Evolutionary conservation across 768 basidiomycete genomes (phyloP).

Genomic region (Clitopilus hobsonii): DNA sequence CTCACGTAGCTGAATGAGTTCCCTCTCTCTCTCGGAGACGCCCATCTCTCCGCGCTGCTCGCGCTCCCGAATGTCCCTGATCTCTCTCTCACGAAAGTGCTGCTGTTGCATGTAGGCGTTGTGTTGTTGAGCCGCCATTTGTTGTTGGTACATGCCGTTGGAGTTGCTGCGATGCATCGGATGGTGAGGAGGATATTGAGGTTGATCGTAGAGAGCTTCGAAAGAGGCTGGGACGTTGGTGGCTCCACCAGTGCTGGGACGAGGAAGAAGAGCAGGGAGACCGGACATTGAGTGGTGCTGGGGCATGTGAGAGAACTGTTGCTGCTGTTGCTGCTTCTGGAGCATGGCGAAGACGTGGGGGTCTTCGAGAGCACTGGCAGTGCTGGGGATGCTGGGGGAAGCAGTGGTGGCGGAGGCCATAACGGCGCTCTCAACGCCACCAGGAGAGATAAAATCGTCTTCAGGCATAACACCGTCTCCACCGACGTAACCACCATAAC

Average conservation of each 20-base stretch:
- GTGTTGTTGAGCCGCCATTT: constrained; percentile 2
- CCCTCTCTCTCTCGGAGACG: constrained; percentile 4
- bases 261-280: constrained; percentile 13
- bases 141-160: constrained; percentile 10
- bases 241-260: constrained; percentile 8
- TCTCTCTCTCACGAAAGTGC: constrained; percentile 6
- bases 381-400: constrained; percentile 8
- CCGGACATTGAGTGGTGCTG: constrained; percentile 1
- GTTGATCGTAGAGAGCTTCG: constrained; percentile 15
- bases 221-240: constrained; percentile 17
- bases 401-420: constrained; percentile 7
- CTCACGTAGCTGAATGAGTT: constrained; percentile 6
- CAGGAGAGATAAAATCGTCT: constrained; percentile 10
- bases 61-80: constrained; percentile 8
- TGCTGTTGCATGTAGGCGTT: constrained; percentile 7
- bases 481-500: constrained; percentile 19
- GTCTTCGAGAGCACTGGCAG: constrained; percentile 28
- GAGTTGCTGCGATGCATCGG: constrained; percentile 11
- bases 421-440: constrained; percentile 8
- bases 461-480: constrained; percentile 11
- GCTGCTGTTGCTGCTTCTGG: constrained; percentile 9
- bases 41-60: constrained; percentile 6
- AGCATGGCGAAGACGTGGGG: constrained; percentile 15
- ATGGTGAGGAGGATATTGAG: constrained; percentile 15
- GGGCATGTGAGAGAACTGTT: constrained; percentile 6